These are phyloP conservation scores for Corniculantispora saksenae DNA, from an alignment of 2,329 filamentous ascomycete species.

Conservation along the genomic window DNA sequence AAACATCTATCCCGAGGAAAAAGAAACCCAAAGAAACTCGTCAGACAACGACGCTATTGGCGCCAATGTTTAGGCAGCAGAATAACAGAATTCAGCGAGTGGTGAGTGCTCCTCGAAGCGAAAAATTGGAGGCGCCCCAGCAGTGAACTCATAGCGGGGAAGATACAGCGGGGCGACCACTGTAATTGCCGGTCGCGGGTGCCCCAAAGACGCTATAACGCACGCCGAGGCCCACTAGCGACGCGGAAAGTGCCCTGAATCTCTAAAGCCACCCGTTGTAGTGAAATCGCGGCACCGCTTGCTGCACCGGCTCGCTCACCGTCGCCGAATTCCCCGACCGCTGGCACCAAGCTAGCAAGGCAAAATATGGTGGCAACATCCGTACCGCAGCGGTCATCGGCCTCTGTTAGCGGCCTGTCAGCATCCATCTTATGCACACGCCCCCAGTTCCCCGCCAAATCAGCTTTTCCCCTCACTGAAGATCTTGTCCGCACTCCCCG, in stretches of 20 bases:
- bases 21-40: background rate
- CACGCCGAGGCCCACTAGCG: background rate
- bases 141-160: conserved; percentile 12
- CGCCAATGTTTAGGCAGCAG: background rate
- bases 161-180: background rate
- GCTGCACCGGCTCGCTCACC: background rate
- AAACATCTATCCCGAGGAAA: background rate
- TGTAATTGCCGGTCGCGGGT: background rate
- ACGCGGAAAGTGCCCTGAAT: conserved; percentile 5
- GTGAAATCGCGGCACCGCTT: background rate
- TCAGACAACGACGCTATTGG: background rate
- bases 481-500: conserved; percentile 1
- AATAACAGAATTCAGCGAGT: background rate
- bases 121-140: conserved; percentile 11
- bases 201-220: background rate
- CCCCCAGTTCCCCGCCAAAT: conserved; percentile 14
- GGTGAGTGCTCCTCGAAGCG: background rate
- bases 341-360: background rate
- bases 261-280: background rate
- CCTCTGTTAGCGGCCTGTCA: background rate
- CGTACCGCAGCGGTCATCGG: no score
- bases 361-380: background rate
- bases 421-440: background rate
- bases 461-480: background rate
- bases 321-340: conserved; percentile 5